These are phyloP conservation scores for Hanseniaspora occidentalis DNA, from an alignment of 805 yeast species.

Conservation along the genomic window DNA sequence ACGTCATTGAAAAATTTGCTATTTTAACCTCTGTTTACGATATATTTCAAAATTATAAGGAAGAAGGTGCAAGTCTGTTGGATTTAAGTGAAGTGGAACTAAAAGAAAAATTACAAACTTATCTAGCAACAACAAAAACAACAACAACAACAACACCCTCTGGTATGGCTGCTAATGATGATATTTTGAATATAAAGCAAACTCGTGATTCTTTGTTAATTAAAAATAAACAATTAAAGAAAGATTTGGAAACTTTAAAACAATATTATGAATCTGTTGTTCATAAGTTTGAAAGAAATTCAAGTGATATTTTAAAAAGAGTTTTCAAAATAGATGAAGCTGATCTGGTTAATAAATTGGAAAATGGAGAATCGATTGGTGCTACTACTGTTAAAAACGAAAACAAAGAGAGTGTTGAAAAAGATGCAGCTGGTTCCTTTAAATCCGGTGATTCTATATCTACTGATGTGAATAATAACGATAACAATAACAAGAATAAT, in stretches of 20 bases:
- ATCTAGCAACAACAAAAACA: too few species aligned
- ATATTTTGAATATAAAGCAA: neutral
- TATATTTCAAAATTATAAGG: too few species aligned
- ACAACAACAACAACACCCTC: too few species aligned
- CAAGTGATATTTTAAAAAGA: conserved; percentile 21
- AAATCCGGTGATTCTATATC: neutral
- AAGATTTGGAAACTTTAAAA: conserved; percentile 15
- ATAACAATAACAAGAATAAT: conserved; percentile 1
- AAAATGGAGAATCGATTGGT: neutral
- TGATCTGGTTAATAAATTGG: neutral
- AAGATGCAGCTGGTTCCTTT: neutral
- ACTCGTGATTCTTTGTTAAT: conserved; percentile 11
- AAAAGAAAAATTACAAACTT: too few species aligned
- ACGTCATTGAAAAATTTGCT: neutral
- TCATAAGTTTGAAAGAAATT: conserved; percentile 22
- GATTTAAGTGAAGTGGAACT: too few species aligned
- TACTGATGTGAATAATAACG: neutral
- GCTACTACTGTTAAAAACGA: neutral
- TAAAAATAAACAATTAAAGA: conserved; percentile 14
- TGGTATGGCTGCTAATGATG: neutral
- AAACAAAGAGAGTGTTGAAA: neutral
- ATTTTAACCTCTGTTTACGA: too few species aligned
- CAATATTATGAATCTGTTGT: conserved; percentile 17
- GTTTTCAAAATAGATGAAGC: conserved; percentile 16
- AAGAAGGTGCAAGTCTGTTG: too few species aligned